Conservation (phyloP, 78 protist species). For the Tieghemostelium lacteum region DNA sequence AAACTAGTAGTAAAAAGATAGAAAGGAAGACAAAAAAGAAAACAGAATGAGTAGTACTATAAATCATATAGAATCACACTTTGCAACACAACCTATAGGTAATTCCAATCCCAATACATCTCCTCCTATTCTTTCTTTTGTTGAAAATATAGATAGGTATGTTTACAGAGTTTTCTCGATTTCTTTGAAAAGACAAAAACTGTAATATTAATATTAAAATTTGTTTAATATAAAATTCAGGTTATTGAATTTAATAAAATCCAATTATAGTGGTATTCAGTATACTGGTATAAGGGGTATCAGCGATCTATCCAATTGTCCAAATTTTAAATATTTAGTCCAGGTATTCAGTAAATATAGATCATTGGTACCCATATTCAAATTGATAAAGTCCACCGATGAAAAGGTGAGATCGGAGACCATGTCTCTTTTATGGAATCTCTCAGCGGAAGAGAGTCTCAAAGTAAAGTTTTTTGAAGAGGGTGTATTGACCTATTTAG, state of each 20-base stretch:
- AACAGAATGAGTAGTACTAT: conserved; percentile 1
- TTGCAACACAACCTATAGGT: neutral
- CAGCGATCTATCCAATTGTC: conserved; percentile 22
- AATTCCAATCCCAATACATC: neutral
- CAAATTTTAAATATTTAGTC: conserved; percentile 49
- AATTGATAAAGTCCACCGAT: conserved; percentile 23
- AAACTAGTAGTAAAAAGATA: too few species aligned
- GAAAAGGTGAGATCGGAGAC: conserved; percentile 27
- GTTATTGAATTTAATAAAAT: conserved; percentile 52
- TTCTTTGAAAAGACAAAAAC: neutral
- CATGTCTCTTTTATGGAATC: conserved; percentile 59
- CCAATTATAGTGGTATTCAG: conserved; percentile 31
- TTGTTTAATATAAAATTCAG: neutral
- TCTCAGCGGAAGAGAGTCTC: conserved; percentile 72
- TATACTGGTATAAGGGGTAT: conserved; percentile 52
- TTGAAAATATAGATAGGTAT: conserved; percentile 73
- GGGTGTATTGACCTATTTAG: conserved; percentile 13
- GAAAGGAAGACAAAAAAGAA: neutral
- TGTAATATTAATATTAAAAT: neutral
- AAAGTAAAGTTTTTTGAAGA: conserved; percentile 66
- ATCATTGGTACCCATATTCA: conserved; percentile 42
- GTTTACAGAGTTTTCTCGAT: neutral
- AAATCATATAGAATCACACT: conserved; percentile 43
- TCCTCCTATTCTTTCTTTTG: conserved; percentile 10
- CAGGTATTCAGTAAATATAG: conserved; percentile 43